These are phyloP conservation scores for Thermomucor indicae-seudaticae DNA, from an alignment of 371 early-diverging fungal genomes.

Conservation along the genomic window DNA sequence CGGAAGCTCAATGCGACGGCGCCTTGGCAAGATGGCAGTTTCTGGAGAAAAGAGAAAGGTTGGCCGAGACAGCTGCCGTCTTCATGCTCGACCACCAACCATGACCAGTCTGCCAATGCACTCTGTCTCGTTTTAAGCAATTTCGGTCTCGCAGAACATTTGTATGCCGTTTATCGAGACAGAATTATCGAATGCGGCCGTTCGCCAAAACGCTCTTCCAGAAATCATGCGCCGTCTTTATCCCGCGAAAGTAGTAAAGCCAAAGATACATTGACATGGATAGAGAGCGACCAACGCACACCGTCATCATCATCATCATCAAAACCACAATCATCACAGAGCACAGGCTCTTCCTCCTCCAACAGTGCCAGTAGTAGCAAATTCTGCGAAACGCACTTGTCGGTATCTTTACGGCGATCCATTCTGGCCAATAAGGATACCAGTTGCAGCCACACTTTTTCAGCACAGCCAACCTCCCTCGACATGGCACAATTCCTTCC, in stretches of 20 bases:
- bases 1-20: slow-evolving; percentile 5
- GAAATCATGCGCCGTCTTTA: too few species aligned
- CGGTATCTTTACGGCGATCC: slow-evolving; percentile 8
- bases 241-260: not conserved
- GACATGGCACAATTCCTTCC: slow-evolving; percentile 22
- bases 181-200: slow-evolving; percentile 50
- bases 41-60: slow-evolving; percentile 39
- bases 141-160: slow-evolving; percentile 41
- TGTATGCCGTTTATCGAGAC: slow-evolving; percentile 43
- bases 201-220: too few species aligned
- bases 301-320: not conserved
- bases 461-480: slow-evolving; percentile 8
- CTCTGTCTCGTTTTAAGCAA: slow-evolving; percentile 38
- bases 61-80: slow-evolving; percentile 48
- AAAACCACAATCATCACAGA: slow-evolving; percentile 1
- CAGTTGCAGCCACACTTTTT: slow-evolving; percentile 1
- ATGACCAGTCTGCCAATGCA: slow-evolving; percentile 51
- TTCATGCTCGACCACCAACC: slow-evolving; percentile 47
- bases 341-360: not conserved
- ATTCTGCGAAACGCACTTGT: slow-evolving; percentile 12
- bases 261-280: slow-evolving; percentile 16
- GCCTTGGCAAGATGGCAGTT: slow-evolving; percentile 21
- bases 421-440: not conserved
- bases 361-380: not conserved
- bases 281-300: slow-evolving; percentile 14